phyloP scores from a whole-genome alignment of 2,329 filamentous ascomycete genomes.

The Sphaerulina vaccinii region DNA sequence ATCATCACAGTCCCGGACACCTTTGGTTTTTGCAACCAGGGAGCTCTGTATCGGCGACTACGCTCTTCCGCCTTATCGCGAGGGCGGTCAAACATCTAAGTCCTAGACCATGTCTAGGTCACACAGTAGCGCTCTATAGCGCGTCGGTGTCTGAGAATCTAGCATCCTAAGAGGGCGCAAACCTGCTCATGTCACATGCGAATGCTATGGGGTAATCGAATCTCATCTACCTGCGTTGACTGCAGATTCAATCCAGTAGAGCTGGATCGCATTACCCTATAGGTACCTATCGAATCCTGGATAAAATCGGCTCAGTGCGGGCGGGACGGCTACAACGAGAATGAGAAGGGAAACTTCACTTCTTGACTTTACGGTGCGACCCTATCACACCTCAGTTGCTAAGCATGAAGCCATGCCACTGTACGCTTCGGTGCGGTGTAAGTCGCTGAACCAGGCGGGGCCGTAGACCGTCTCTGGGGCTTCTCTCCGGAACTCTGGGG shows the following conservation, averaged over 20 bases:
- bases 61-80: too few species aligned
- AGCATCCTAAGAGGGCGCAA: background rate
- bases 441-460: slow-evolving; percentile 2
- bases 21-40: too few species aligned
- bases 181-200: background rate
- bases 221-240: too few species aligned
- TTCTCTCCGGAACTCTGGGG: slow-evolving; percentile 6
- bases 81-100: too few species aligned
- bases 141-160: too few species aligned
- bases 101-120: too few species aligned
- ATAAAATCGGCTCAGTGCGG: slow-evolving; percentile 16
- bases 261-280: too few species aligned
- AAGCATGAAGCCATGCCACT: slow-evolving; percentile 4
- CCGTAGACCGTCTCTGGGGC: slow-evolving; percentile 16
- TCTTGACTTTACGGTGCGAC: slow-evolving; percentile 11
- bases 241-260: too few species aligned
- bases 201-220: slow-evolving; percentile 10
- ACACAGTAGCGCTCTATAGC: too few species aligned
- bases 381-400: slow-evolving; percentile 8
- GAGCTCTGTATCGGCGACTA: too few species aligned
- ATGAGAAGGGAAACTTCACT: slow-evolving; percentile 9
- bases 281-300: too few species aligned
- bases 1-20: too few species aligned
- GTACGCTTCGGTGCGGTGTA: slow-evolving; percentile 1
- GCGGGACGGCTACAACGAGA: slow-evolving; percentile 1